Conservation (phyloP, 140 eudicot genomes). For the Anethum foeniculum region DNA sequence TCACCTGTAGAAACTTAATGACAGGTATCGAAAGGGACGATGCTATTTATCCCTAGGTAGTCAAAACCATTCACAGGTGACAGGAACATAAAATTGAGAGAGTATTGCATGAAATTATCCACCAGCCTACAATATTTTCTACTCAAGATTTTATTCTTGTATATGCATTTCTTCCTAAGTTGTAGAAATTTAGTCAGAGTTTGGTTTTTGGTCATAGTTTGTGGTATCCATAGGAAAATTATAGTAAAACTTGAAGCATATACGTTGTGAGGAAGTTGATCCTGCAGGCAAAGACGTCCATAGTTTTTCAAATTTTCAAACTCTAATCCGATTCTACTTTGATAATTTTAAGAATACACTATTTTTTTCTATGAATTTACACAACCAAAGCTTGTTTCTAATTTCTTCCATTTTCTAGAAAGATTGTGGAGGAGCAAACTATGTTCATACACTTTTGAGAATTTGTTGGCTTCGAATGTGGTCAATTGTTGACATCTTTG, state of each 20-base stretch:
- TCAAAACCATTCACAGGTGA: background rate
- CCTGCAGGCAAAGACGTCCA: background rate
- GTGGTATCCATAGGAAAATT: too few species aligned
- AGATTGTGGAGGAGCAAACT: background rate
- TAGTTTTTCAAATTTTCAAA: background rate
- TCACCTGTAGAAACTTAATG: slow-evolving; percentile 43
- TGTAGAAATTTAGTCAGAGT: too few species aligned
- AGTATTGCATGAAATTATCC: background rate
- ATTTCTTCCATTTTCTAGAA: background rate
- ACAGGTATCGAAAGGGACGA: background rate
- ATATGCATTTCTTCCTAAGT: too few species aligned
- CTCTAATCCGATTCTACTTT: background rate
- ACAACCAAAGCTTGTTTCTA: background rate
- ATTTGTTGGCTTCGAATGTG: background rate
- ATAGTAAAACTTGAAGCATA: too few species aligned
- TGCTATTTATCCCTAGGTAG: background rate
- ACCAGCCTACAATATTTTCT: background rate
- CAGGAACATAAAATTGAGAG: background rate
- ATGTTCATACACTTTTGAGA: background rate
- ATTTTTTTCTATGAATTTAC: too few species aligned
- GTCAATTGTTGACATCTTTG: background rate
- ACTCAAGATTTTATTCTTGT: too few species aligned
- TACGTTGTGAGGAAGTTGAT: background rate
- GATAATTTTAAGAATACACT: too few species aligned
- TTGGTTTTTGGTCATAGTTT: too few species aligned